Conservation (phyloP, 1,284 basidiomycete genomes). For the Stygiomarasmius scandens region DNA sequence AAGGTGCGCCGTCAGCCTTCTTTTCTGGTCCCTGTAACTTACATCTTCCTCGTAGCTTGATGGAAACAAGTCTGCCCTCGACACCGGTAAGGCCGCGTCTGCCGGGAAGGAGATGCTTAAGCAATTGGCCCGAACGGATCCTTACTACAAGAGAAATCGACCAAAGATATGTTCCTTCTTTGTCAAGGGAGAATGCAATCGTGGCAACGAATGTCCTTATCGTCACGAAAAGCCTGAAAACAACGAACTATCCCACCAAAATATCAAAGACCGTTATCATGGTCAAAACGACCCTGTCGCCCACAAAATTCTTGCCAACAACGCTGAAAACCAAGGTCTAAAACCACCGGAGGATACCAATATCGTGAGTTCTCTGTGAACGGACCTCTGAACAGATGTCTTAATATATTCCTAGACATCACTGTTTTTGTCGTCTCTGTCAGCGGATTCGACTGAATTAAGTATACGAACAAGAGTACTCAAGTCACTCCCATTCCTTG, state of each 20-base stretch:
- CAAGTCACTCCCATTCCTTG: constrained; percentile 69
- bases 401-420: constrained; percentile 66
- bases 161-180: constrained; percentile 97
- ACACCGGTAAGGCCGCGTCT: constrained; percentile 68
- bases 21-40: neutral
- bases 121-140: constrained; percentile 89
- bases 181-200: constrained; percentile 91
- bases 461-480: constrained; percentile 79
- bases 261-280: constrained; percentile 90
- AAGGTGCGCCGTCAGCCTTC: constrained; percentile 56
- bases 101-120: constrained; percentile 97
- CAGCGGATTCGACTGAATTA: constrained; percentile 73
- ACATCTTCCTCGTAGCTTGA: constrained; percentile 51
- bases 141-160: constrained; percentile 95
- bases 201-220: constrained; percentile 93
- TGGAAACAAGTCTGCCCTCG: constrained; percentile 68
- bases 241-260: constrained; percentile 87
- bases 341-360: constrained; percentile 87
- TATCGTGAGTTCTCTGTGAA: constrained; percentile 69
- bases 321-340: constrained; percentile 80
- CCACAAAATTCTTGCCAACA: constrained; percentile 76
- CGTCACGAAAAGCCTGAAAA: constrained; percentile 89
- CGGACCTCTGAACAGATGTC: too few relatives aligned
- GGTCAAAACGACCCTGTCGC: constrained; percentile 92
- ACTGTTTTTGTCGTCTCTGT: constrained; percentile 87